Percentiles rank a stretch among this genome's conserved stretches.
These are phyloP conservation scores for Aspergillus fructus DNA, from an alignment of 2,329 filamentous ascomycete genomes.

Conservation along the genomic window DNA sequence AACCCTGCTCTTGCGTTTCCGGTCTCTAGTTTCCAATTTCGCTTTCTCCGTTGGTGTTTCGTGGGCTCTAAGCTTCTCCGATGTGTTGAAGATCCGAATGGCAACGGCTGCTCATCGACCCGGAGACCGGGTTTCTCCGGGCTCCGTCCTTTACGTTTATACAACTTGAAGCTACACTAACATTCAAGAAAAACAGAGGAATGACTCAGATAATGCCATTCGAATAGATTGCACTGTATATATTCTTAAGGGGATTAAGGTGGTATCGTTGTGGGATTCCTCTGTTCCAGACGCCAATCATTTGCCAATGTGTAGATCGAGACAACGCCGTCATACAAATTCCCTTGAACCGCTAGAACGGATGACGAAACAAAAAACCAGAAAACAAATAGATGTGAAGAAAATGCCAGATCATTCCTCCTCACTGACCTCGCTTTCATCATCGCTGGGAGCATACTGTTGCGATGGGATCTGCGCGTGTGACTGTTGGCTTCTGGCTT, in stretches of 20 bases:
- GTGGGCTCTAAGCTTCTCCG: not conserved
- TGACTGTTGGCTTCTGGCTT: slow-evolving; percentile 39
- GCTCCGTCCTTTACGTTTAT: not conserved
- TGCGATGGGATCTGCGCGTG: slow-evolving; percentile 26
- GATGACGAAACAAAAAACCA: slow-evolving; percentile 1
- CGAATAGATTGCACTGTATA: not conserved
- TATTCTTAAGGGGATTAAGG: not conserved
- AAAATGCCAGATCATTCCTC: slow-evolving; percentile 52
- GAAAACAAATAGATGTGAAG: not conserved
- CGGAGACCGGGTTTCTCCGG: slow-evolving; percentile 21
- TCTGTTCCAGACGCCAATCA: slow-evolving; percentile 5
- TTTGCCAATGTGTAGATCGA: slow-evolving; percentile 15
- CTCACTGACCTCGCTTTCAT: slow-evolving; percentile 66
- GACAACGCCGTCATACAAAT: slow-evolving; percentile 2
- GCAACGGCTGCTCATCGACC: not conserved
- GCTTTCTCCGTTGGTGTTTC: not conserved
- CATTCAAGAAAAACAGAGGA: not conserved
- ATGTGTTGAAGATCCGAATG: not conserved
- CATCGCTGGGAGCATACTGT: slow-evolving; percentile 45
- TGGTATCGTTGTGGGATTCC: slow-evolving; percentile 18
- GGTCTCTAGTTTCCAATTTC: not conserved
- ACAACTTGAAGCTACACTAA: not conserved
- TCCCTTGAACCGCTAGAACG: not conserved
- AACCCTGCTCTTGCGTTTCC: not conserved
- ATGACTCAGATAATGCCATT: not conserved